Evolutionary conservation across 768 basidiomycete genomes (phyloP), one percentile per base, ranked within the genome.

Genomic region (Chlorophyllum brunneum): DNA sequence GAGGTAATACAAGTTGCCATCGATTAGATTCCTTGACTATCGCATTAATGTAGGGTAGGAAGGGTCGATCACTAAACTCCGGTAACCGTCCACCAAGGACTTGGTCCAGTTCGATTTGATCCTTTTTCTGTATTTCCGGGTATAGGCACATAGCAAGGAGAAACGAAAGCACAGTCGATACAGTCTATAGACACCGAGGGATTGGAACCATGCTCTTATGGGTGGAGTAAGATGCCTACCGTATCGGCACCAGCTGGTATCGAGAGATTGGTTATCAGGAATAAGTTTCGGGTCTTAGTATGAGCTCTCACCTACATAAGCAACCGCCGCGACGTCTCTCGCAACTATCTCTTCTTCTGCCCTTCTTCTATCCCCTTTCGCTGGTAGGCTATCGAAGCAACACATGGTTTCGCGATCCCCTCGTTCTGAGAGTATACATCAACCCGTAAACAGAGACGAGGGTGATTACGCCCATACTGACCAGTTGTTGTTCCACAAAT

Each of bases 71-170:
- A 16, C 56, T 62, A 26, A 70, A 58, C 5, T 54, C 60, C 1
- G 74, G 74, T 16, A 77, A 60, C 3, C 70, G 60, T 8, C 59
- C 64, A 0, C 67, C 68, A n/a, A 70, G 51, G 5, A 70, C 66
- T 5, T 56, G 24, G 39, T 74, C 74, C 7, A 77, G 55, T 51
- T 75, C 73, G 0, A 56, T 63, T 53, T 73, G 71, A 6, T 67
- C 70, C 16, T 59, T 62, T 27, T 55, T 56, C 48, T 70, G 71
- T 4, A 68, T 60, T 1, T 68, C 65, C 1, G 71, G 73, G 45
- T 70, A 56, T 9, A 65, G 56, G 3, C 65, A 56, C 69, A 75
- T 70, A 10, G 68, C 68, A 7, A 71, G 58, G 34, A 71, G 53
- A 45, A 75, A 71, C 2, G 63, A 63, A 13, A 59, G 58, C 1